phyloP scores from a whole-genome alignment of 2,329 filamentous ascomycete species.

The Aspergillus luchuensis region DNA sequence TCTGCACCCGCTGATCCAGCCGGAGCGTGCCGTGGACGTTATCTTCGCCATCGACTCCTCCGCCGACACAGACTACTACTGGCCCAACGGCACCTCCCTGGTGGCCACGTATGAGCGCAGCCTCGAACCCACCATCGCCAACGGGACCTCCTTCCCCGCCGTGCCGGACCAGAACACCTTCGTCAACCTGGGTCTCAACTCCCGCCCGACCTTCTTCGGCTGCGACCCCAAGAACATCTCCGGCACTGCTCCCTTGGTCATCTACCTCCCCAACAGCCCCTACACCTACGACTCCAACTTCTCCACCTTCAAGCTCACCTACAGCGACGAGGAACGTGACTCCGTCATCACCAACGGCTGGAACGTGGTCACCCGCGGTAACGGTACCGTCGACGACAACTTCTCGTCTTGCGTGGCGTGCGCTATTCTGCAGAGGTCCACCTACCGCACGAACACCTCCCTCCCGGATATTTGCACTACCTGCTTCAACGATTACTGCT shows the following conservation, averaged over 20 bases:
- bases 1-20: slow-evolving; percentile 74
- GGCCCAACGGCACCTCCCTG: slow-evolving; percentile 76
- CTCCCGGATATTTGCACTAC: slow-evolving; percentile 71
- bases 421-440: slow-evolving; percentile 76
- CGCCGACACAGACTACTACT: slow-evolving; percentile 68
- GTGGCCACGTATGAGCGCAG: slow-evolving; percentile 74
- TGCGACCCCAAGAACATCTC: slow-evolving; percentile 69
- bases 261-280: slow-evolving; percentile 86
- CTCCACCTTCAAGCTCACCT: slow-evolving; percentile 71
- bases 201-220: slow-evolving; percentile 76
- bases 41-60: slow-evolving; percentile 80
- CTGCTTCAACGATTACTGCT: slow-evolving; percentile 87
- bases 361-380: slow-evolving; percentile 78
- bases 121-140: slow-evolving; percentile 58
- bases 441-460: slow-evolving; percentile 67
- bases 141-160: slow-evolving; percentile 70
- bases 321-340: slow-evolving; percentile 69
- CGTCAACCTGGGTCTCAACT: slow-evolving; percentile 74
- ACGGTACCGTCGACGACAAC: slow-evolving; percentile 69
- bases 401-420: slow-evolving; percentile 89
- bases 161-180: slow-evolving; percentile 77
- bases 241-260: slow-evolving; percentile 58
- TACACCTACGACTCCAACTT: slow-evolving; percentile 77
- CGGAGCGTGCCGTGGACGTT: slow-evolving; percentile 70
- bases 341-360: slow-evolving; percentile 85